A percentile compares a stretch with the other conserved stretches of the same genome.
phyloP scores from a whole-genome alignment of 345 rosid species.

The Balakata baccata region DNA sequence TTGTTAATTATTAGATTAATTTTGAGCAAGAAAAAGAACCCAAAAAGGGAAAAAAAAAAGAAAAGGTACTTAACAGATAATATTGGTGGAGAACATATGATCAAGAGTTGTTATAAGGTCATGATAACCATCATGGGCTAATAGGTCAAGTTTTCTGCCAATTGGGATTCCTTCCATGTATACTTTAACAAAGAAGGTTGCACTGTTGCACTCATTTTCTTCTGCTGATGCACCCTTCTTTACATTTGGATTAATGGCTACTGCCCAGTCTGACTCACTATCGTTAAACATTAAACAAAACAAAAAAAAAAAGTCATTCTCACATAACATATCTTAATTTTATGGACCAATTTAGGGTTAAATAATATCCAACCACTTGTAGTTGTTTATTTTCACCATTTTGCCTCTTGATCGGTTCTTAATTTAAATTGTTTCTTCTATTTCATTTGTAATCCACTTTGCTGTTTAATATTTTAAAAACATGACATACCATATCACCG shows the following conservation, averaged over 20 bases:
- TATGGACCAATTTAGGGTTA: too few species aligned
- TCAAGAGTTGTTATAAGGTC: slow-evolving; percentile 71
- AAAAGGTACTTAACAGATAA: slow-evolving; percentile 52
- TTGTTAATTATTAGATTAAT: not conserved
- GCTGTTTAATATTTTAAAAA: too few species aligned
- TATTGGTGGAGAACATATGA: slow-evolving; percentile 69
- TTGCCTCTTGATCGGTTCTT: too few species aligned
- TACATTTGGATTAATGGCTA: slow-evolving; percentile 23
- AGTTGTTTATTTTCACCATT: too few species aligned
- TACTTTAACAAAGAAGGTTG: slow-evolving; percentile 84
- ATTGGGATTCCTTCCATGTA: slow-evolving; percentile 96
- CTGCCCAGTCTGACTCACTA: slow-evolving; percentile 48
- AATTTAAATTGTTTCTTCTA: too few species aligned
- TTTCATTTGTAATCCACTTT: too few species aligned
- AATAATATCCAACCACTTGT: too few species aligned
- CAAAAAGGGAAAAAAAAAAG: too few species aligned
- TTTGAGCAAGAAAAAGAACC: not conserved
- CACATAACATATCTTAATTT: too few species aligned
- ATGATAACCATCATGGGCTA: slow-evolving; percentile 70
- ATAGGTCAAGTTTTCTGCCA: slow-evolving; percentile 81
- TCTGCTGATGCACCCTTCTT: slow-evolving; percentile 38
- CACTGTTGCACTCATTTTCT: slow-evolving; percentile 56
- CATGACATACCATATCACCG: too few species aligned
- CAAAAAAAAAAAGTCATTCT: too few species aligned
- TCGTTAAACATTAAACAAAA: not conserved